phyloP scores from a whole-genome alignment of 495 filamentous ascomycete species.

The Penicillium coffeae region DNA sequence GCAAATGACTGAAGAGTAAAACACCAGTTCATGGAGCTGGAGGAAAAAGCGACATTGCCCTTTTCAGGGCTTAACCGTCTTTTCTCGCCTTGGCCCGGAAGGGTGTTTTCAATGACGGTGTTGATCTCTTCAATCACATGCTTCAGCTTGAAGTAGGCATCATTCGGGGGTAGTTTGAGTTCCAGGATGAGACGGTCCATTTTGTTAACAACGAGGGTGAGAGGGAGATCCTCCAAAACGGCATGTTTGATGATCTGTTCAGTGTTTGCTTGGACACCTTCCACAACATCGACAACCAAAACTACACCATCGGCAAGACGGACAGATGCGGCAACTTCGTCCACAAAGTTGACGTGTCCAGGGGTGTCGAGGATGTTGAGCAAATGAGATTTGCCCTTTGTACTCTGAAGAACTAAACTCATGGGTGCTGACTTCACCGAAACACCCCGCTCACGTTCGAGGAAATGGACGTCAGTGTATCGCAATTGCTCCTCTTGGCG shows the following conservation, averaged over 20 bases:
- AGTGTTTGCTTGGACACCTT: conserved; percentile 93
- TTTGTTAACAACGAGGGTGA: conserved; percentile 92
- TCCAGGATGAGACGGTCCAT: conserved; percentile 94
- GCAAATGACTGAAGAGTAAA: conserved; percentile 92
- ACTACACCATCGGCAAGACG: conserved; percentile 89
- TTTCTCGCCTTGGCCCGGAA: conserved; percentile 78
- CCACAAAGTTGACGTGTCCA: conserved; percentile 96
- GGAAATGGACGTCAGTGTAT: conserved; percentile 86
- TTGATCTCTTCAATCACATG: conserved; percentile 98
- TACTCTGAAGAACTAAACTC: conserved; percentile 84
- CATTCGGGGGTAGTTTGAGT: conserved; percentile 87
- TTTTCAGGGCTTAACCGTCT: conserved; percentile 89
- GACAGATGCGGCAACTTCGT: conserved; percentile 86
- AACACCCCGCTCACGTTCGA: conserved; percentile 87
- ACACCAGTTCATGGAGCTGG: conserved; percentile 91
- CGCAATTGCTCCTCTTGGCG: conserved; percentile 85
- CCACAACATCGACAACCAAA: conserved; percentile 94
- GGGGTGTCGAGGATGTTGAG: conserved; percentile 95
- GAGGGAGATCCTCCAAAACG: conserved; percentile 81
- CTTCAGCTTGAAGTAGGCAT: conserved; percentile 98
- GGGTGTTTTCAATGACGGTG: conserved; percentile 81
- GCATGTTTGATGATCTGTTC: conserved; percentile 97
- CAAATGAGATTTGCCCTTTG: conserved; percentile 91
- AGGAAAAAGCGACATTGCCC: conserved; percentile 94
- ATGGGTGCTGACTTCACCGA: conserved; percentile 93